Percentiles rank a stretch among this genome's conserved stretches.
phyloP scores from a whole-genome alignment of 192 early-diverging fungal genomes.

The Coemansia sp. region DNA sequence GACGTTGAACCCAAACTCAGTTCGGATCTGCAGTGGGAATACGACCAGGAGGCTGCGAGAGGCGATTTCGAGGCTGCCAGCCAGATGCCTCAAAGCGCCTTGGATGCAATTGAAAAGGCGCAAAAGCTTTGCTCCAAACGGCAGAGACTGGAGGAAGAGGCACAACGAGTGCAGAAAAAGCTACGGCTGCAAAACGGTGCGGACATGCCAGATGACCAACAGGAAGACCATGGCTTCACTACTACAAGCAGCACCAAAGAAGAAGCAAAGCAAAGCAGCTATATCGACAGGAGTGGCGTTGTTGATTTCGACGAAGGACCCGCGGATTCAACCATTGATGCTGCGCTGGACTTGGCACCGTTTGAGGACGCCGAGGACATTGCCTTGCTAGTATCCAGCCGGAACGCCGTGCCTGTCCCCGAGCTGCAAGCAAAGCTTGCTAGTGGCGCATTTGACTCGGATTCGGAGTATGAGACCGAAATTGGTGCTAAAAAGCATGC shows the following conservation, averaged over 20 bases:
- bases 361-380: conserved; percentile 39
- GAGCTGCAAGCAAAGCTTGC: conserved; percentile 40
- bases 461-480: conserved; percentile 15
- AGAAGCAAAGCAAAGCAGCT: too few relatives aligned
- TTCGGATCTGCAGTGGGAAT: conserved; percentile 41
- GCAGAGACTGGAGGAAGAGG: conserved; percentile 6
- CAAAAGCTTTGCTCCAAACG: background rate
- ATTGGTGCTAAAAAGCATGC: too few relatives aligned
- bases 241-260: too few relatives aligned
- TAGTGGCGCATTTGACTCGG: conserved; percentile 40
- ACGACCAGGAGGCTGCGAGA: conserved; percentile 6
- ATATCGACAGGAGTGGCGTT: background rate
- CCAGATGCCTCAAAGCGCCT: conserved; percentile 12
- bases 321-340: background rate
- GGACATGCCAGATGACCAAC: background rate
- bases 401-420: conserved; percentile 5
- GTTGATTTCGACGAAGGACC: background rate
- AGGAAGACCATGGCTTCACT: background rate
- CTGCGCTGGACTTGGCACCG: conserved; percentile 3
- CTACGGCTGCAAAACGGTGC: background rate
- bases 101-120: conserved; percentile 1
- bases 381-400: conserved; percentile 18
- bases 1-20: conserved; percentile 12
- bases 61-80: conserved; percentile 23
- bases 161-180: conserved; percentile 6